These are phyloP conservation scores for Citrus mangshanensis DNA, from an alignment of 345 rosid genomes.

Conservation along the genomic window DNA sequence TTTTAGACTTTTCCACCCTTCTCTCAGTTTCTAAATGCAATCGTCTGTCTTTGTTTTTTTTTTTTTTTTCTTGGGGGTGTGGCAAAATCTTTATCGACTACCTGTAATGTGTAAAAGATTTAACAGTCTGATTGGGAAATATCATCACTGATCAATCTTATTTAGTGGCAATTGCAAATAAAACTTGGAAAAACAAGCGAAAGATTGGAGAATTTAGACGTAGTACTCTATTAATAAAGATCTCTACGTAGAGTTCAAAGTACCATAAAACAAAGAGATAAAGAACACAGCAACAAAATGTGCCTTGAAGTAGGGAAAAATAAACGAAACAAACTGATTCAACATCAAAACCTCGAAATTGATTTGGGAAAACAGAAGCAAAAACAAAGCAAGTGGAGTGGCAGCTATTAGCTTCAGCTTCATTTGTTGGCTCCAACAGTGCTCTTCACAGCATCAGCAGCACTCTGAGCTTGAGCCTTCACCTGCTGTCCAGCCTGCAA, in stretches of 20 bases:
- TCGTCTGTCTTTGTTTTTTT: background rate
- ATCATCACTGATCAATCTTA: too few relatives aligned
- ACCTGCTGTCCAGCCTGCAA: constrained; percentile 33
- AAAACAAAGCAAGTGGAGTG: background rate
- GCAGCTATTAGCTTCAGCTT: background rate
- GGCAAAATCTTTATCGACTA: too few relatives aligned
- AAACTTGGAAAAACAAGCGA: too few relatives aligned
- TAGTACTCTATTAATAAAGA: background rate
- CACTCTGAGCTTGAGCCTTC: constrained; percentile 28
- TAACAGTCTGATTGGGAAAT: background rate
- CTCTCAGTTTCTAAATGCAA: background rate
- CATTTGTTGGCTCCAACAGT: constrained; percentile 27
- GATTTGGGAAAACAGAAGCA: background rate
- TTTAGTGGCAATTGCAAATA: too few relatives aligned
- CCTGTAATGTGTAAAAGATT: background rate
- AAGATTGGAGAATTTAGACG: background rate
- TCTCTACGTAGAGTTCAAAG: background rate
- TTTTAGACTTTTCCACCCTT: too few relatives aligned
- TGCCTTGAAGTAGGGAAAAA: background rate
- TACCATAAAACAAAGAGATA: background rate
- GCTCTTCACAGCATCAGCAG: constrained; percentile 29
- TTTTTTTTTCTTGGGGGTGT: too few relatives aligned
- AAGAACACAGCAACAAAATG: background rate
- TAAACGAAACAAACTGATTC: background rate
- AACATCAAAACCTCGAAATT: background rate